Evolutionary conservation across 2,329 filamentous ascomycete species (phyloP).

Genomic region (Spiromastix sp.): DNA sequence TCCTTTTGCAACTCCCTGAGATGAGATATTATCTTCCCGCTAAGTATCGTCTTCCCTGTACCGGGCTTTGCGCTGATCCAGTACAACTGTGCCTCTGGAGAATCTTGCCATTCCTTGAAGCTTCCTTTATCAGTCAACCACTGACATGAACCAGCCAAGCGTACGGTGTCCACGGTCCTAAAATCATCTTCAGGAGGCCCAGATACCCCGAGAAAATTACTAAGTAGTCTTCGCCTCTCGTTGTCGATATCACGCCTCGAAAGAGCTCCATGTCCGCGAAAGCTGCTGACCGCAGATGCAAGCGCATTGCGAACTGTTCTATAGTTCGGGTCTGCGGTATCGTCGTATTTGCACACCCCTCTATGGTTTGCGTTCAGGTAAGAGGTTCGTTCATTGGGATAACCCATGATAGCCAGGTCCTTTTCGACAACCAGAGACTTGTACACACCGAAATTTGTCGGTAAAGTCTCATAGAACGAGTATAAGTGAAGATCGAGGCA

Average conservation of each 20-base stretch:
- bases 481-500: conserved; percentile 19
- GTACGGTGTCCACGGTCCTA: neutral
- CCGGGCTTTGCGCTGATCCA: conserved; percentile 25
- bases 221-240: no score
- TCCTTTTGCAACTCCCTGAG: conserved; percentile 10
- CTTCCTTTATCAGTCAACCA: conserved; percentile 15
- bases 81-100: conserved; percentile 9
- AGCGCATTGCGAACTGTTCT: conserved; percentile 22
- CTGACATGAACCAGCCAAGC: conserved; percentile 3
- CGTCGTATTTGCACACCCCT: conserved; percentile 27
- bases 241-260: conserved; percentile 6
- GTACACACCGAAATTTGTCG: conserved; percentile 14
- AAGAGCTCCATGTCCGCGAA: no score
- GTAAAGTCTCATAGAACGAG: conserved; percentile 27
- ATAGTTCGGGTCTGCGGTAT: conserved; percentile 22
- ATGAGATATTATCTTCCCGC: conserved; percentile 22
- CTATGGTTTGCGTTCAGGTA: conserved; percentile 27
- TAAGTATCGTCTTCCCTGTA: conserved; percentile 27
- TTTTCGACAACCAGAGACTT: conserved; percentile 22
- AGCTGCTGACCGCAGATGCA: conserved; percentile 18
- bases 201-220: neutral
- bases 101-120: conserved; percentile 12
- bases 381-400: conserved; percentile 17
- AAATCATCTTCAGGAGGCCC: neutral
- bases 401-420: conserved; percentile 22